Conservation (phyloP, 306 rosid species). For the Vigna hirtella region DNA sequence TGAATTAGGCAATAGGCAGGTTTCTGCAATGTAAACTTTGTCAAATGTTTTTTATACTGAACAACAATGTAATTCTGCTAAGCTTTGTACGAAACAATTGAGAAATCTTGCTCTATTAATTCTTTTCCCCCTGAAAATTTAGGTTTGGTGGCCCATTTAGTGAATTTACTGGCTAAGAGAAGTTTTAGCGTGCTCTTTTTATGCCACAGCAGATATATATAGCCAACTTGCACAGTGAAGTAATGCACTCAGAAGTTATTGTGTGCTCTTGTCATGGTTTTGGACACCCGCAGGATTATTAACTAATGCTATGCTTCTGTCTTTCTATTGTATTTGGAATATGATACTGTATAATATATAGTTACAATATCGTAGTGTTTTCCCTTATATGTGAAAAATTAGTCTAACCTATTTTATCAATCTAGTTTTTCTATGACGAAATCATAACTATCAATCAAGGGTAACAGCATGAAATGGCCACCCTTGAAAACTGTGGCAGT, state of each 20-base stretch:
- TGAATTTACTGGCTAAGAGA: neutral
- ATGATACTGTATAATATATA: neutral
- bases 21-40: neutral
- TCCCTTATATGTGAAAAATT: neutral
- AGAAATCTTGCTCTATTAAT: neutral
- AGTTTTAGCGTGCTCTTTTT: neutral
- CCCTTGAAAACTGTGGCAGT: neutral
- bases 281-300: slow-evolving; percentile 3
- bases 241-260: neutral
- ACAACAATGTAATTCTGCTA: neutral
- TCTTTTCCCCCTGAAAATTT: neutral
- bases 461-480: neutral
- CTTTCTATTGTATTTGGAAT: slow-evolving; percentile 32
- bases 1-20: neutral
- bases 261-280: slow-evolving; percentile 39
- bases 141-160: neutral
- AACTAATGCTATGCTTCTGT: slow-evolving; percentile 26
- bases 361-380: slow-evolving; percentile 1
- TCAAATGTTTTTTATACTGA: slow-evolving; percentile 2
- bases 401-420: neutral
- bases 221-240: neutral
- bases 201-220: neutral
- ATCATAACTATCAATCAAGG: neutral
- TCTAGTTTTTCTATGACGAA: neutral
- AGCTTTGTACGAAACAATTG: slow-evolving; percentile 1